Base-by-base conservation (phyloP, 257 asterid genomes). In the Nicotiana tomentosiformis region DNA sequence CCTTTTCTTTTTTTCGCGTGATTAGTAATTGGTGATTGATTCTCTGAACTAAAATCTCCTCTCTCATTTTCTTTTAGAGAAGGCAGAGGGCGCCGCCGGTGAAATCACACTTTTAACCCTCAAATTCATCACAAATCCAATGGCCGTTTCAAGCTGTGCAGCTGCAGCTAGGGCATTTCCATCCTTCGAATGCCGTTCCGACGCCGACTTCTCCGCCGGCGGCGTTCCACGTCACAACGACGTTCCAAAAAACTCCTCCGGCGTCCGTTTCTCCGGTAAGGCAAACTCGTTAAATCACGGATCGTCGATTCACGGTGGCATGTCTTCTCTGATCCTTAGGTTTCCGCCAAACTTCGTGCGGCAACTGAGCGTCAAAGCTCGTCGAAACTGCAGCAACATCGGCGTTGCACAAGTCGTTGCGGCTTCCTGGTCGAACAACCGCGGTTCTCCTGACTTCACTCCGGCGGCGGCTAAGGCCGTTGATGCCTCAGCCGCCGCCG, bases 351-450 rank as follows among this genome's bases (percentile, higher is more conserved):
- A 94, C 86, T 93, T 96, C 86, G 98, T 94, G 78, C 88, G 98
- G 83, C 99, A 96, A 97, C 94, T 96, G 80, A 94, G 98, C 89
- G 90, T 78, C 62, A 96, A 96, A 92, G 97, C 98, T 53, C 88
- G 98, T 80, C 84, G 98, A 85, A 96, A 96, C 88, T 96, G 99
- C 82, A 90, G 98, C 92, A 96, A 94, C 87, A 96, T 96, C 76
- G 98, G 99, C 55, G 97, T 96, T 16, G 99, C 99, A 10, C 99
- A 96, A 87, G 88, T 96, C 46, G 99, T 92, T 32, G 98, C 98
- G 85, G 99, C 99, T 82, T 92, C 98, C 57, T 96, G 99, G 99
- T 89, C 99, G 1, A 90, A 93, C 88, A 88, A 93, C 86, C 90
- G 80, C 57, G 65, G 78, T 53, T 83, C 83, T 37, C 77, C 89